Percentiles rank a stretch among this genome's conserved stretches.
phyloP scores from a whole-genome alignment of 306 rosid genomes.

The Hylodesmum podocarpum region DNA sequence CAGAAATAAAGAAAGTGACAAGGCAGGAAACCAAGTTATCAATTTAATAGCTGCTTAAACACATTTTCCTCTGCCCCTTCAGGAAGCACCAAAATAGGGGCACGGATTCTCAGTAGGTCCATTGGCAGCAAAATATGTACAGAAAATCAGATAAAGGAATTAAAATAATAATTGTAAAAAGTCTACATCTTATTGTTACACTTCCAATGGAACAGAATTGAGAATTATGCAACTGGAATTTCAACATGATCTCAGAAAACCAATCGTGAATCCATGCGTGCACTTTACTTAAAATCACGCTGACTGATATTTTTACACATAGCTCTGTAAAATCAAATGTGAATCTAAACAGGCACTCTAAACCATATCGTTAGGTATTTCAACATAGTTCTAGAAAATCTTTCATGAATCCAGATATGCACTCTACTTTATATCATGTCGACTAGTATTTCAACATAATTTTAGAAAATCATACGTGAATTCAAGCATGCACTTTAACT shows the following conservation, averaged over 20 bases:
- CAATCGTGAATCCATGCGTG: not conserved
- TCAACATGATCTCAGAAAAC: not conserved
- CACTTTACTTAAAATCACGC: no score
- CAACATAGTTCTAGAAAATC: no score
- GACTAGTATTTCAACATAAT: not conserved
- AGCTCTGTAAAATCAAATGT: no score
- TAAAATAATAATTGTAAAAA: not conserved
- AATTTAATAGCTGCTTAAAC: not conserved
- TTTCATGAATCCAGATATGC: no score
- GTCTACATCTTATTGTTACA: not conserved
- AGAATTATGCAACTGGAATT: constrained; percentile 39
- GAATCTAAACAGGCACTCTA: no score
- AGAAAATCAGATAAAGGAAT: not conserved
- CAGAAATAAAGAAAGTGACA: not conserved
- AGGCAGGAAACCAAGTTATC: constrained; percentile 14
- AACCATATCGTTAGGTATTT: no score
- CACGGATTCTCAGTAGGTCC: not conserved
- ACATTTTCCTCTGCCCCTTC: not conserved
- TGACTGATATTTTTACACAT: no score
- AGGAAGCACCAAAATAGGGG: not conserved
- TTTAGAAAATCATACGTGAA: not conserved
- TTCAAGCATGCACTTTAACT: no score
- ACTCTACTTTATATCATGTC: no score
- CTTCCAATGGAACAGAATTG: not conserved
- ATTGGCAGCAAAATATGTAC: not conserved